Evolutionary conservation across 2,329 filamentous ascomycete species (phyloP), one percentile per base, ranked within the genome.

Genomic region (Aureobasidium mangrovei): DNA sequence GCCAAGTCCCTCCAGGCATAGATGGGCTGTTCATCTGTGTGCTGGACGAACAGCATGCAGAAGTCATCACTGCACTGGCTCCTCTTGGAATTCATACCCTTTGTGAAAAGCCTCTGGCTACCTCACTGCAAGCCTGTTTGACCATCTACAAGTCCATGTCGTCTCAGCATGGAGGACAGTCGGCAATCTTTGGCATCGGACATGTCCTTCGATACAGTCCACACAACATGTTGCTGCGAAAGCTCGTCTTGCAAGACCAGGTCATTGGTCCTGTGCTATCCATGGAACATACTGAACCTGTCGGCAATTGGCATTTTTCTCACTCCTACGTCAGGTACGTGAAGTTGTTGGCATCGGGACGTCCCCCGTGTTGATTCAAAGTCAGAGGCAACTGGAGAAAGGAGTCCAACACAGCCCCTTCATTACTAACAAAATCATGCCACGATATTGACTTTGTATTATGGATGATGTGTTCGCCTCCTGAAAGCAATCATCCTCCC

Each of bases 221-320:
- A 7, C 91, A 96, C 69, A 97, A 97, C 66, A 85, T 89, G 69
- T 73, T 91, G 54, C 76, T 98, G 29, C 82, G 90, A 47, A 83
- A 85, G 65, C 73, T 97, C 12, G 76, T 97, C 4, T 77, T 90
- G 1, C 78, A 86, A 59, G 82, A 94, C 51, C 77, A 78, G 9
- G 80, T 84, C 9, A 85, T 98, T 64, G 93, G 93, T 5, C 86
- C 96, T 53, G 76, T 96, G 31, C 74, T 94, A 51, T 91, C 86
- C 38, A 77, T 95, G 38, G 87, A 94, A 59, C 93, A 97, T 69
- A 93, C 88, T 0, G 93, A 97, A 68, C 93, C 93, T 0, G 85
- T 98, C 0, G 93, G 93, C 0, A 95, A 86, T 84, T 97, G 90
- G 88, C 93, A 97, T 68, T 97, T 94, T 67, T 78, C 86, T 0